Base-by-base conservation (phyloP, 2,329 filamentous ascomycete genomes). In the Arthrobotrys musiformis region DNA sequence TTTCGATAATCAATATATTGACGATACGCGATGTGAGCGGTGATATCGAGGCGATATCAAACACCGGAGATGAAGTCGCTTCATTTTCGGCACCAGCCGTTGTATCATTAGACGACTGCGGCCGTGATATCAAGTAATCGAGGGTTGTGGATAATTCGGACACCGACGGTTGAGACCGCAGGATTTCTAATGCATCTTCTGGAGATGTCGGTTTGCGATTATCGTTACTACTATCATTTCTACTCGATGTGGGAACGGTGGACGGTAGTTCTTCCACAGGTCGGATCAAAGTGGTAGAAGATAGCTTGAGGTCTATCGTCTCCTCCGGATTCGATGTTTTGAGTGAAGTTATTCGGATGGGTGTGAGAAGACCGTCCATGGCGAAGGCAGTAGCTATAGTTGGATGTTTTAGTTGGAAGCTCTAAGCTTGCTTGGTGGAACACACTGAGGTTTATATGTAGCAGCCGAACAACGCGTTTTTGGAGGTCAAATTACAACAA, bases 1-100 rank as follows among this genome's bases (percentile, higher is more conserved):
- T 93, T 33, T 90, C 88, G 15, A 88, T 90, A 73, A 96, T 89
- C 37, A 99, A 84, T 2, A 89, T 85, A 81, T 93, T 90, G 63
- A 94, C 86, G 33, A 97, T 88, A 80, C 93, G 92, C 7, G 79
- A 81, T 15, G 66, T 52, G 17, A 77, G 52, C 0, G 73, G 66
- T 11, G 73, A 77, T 54, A 70, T 62, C 6, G 60, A 64, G 6
- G 60, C 46, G 19, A 70, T 62, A 28, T 77, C 61, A 50, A 79
- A 78, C 30, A 37, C 70, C 1, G 79, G 50, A 1, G 26, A 4
- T 11, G 79, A 73, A 1, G 40, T 70, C 9, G 30, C 56, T 17
- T 73, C 35, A 40, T 37, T 46, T 61, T 64, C n/a, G 3, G 8
- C 11, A 22, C 56, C 42, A 11, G 1, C 8, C 8, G 52, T 30